Base-by-base conservation (phyloP, 2,329 filamentous ascomycete genomes). In the Diplodia sapinea region DNA sequence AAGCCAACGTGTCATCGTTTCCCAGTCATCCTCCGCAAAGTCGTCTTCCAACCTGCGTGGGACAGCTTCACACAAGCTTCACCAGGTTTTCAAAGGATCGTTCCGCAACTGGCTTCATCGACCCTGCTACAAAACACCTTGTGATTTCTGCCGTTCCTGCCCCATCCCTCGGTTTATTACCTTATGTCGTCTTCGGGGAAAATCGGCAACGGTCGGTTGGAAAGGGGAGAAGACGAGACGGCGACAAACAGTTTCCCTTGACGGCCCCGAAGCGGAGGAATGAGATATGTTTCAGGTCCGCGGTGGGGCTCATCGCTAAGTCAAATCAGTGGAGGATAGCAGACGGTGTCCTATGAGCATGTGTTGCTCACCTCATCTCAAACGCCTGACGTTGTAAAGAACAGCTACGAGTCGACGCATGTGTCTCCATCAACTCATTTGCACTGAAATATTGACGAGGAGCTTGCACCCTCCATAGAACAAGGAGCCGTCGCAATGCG, bases 261-360 rank as follows among this genome's bases (percentile, higher is more conserved):
- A n/a, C 1, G 17, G n/a, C 1, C 1, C 20, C 8, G 17, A 0
- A 4, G 3, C 8, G n/a, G 3, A 13, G 8, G 2, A 20, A 47
- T 20, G 6, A 4, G 8, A 3, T 0, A 4, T 3, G n/a, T 47
- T 20, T 11, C 8, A 20, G n/a, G n/a, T 8, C 43, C n/a, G n/a
- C n/a, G n/a, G 20, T 1, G 17, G n/a, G n/a, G 9, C 17, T 20
- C 8, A 4, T 20, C 20, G 1, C 17, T 47, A 9, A 9, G 9
- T 47, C n/a, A n/a, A 11, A 47, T 47, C n/a, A n/a, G 43, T n/a
- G 7, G 43, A 11, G 9, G 8, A 47, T 13, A 13, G 43, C 3
- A 8, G 8, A 47, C 17, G 13, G 17, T 3, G 36, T 38, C 36
- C 1, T 38, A 3, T 38, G 36, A 11, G 11, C 3, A 38, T 13